Evolutionary conservation across 352 stramenopile species (phyloP).

Genomic region (Phytophthora hibernalis): DNA sequence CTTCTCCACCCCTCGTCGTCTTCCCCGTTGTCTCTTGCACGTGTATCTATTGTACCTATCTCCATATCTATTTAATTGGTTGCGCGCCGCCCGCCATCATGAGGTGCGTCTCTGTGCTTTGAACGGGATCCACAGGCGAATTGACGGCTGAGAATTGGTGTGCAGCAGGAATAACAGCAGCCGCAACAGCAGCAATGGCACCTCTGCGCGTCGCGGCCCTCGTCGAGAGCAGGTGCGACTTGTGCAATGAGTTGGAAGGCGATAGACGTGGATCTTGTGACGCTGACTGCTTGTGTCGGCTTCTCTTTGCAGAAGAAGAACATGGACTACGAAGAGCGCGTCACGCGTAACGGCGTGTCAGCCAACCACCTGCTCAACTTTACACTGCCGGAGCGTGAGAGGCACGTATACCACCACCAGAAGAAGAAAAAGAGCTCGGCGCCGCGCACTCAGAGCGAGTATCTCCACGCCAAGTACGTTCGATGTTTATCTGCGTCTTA

Average conservation of each 20-base stretch:
- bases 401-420: constrained; percentile 37
- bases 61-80: constrained; percentile 48
- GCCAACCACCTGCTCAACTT: constrained; percentile 90
- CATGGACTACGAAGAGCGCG: constrained; percentile 61
- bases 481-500: neutral
- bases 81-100: constrained; percentile 32
- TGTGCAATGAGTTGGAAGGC: neutral
- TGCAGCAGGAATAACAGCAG: constrained; percentile 39
- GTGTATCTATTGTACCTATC: constrained; percentile 35
- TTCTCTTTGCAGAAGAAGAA: constrained; percentile 48
- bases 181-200: constrained; percentile 35
- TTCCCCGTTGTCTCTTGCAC: constrained; percentile 21
- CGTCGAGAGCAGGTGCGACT: constrained; percentile 46
- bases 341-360: constrained; percentile 72
- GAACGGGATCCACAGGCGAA: neutral
- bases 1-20: constrained; percentile 6
- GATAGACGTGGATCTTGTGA: constrained; percentile 3
- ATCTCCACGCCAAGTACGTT: constrained; percentile 86
- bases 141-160: constrained; percentile 4
- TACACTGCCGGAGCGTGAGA: constrained; percentile 77
- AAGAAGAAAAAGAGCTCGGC: constrained; percentile 76
- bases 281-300: constrained; percentile 13
- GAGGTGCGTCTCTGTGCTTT: constrained; percentile 42
- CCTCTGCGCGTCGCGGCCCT: constrained; percentile 38
- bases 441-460: constrained; percentile 82